Evolutionary conservation across 169 alveolate species (phyloP), one percentile per base, ranked within the genome.

Genomic region (Plasmodium falciparum): DNA sequence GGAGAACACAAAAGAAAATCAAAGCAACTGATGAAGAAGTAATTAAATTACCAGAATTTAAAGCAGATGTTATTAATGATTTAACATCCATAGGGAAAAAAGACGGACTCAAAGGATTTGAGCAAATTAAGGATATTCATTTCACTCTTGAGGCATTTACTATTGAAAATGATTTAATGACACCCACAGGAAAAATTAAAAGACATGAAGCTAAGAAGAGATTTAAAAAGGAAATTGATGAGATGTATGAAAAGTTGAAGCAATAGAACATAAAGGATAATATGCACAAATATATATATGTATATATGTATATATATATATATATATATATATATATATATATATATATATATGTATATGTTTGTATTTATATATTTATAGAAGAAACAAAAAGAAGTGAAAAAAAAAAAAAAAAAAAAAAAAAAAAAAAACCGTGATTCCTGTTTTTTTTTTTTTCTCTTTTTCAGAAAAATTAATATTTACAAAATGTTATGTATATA

Each of bases 101-200:
- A 20, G 86, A 89, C 66, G 80, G 89, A 43, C 47, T 95, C 29
- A 73, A 85, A 47, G 97, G 97, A 3, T 95, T 71, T 74, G 96
- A 95, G 88, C 88, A 75, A 26, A 96, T 95, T 17, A 95, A 93
- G 88, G 95, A 88, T 61, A 93, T 94, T 17, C 74, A 92, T 74
- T 63, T 95, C 15, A 92, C 92, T 5, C 88, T 85, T 50, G 93
- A 88, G 39, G 95, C 93, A 22, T 95, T 94, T 76, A 76, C 94
- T 13, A 90, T 93, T 47, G 97, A 95, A 66, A 94, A 95, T 73
- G 95, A 91, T 26, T 52, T 95, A 74, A 59, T 95, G 22, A 95
- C 97, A 8, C 96, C 95, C 3, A 95, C 97, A 0, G 92, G 94
- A 2, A 95, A 95, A 58, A 93, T 95, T 70, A 93, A 93, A 47